Conservation (phyloP, 345 rosid species). For the Aegle marmelos region DNA sequence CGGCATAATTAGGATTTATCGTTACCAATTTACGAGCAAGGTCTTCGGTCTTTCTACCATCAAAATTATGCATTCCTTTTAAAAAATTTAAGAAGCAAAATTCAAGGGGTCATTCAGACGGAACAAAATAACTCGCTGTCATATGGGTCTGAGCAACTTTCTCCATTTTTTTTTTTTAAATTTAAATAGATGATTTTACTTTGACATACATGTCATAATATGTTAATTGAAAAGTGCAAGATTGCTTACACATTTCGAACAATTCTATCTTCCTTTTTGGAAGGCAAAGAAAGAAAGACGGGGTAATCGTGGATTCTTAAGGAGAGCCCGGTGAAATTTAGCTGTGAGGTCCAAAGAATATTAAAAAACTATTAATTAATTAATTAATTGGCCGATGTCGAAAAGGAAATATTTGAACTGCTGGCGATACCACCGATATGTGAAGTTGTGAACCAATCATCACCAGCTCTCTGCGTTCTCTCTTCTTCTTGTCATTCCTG, state of each 20-base stretch:
- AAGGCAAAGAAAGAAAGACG: too few relatives aligned
- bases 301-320: neutral
- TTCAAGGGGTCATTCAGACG: neutral
- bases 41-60: neutral
- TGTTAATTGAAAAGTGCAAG: too few relatives aligned
- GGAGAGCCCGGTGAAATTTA: neutral
- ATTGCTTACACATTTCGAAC: too few relatives aligned
- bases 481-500: slow-evolving; percentile 3
- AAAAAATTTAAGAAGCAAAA: too few relatives aligned
- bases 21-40: neutral
- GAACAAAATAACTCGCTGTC: too few relatives aligned
- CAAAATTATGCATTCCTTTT: neutral
- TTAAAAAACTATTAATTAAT: neutral
- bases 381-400: neutral
- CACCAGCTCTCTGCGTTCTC: neutral
- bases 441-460: slow-evolving; percentile 20
- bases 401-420: slow-evolving; percentile 5
- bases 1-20: neutral
- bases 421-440: slow-evolving; percentile 29
- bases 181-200: too few relatives aligned
- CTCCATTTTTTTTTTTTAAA: too few relatives aligned
- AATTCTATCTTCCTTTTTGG: too few relatives aligned
- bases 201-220: too few relatives aligned
- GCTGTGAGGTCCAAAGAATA: neutral
- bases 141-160: neutral